phyloP scores from a whole-genome alignment of 2,329 filamentous ascomycete genomes.

The Monosporascus ibericus region DNA sequence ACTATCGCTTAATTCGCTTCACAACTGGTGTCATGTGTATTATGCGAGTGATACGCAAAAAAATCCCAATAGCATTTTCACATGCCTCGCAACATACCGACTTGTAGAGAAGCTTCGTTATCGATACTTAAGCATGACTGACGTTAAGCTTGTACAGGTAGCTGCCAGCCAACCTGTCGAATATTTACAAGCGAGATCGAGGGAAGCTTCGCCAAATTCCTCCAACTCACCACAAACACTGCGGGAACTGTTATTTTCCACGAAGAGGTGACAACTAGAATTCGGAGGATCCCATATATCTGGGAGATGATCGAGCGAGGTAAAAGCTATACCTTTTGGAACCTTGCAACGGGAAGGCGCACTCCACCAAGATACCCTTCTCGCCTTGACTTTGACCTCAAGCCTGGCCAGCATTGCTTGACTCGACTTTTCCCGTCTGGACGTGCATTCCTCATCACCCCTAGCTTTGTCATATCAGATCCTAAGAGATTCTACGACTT shows the following conservation, averaged over 20 bases:
- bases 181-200: conserved; percentile 20
- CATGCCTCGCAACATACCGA: no score
- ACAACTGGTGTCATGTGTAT: no score
- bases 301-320: conserved; percentile 17
- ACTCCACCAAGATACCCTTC: conserved; percentile 27
- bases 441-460: conserved; percentile 40
- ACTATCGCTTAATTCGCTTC: no score
- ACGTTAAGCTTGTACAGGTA: conserved; percentile 11
- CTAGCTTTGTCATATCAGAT: conserved; percentile 43
- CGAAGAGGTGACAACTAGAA: conserved; percentile 16
- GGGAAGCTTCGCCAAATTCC: conserved; percentile 20
- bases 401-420: conserved; percentile 28
- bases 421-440: conserved; percentile 40
- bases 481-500: conserved; percentile 32
- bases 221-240: conserved; percentile 15
- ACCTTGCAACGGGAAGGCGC: conserved; percentile 19
- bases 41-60: no score
- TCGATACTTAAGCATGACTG: neutral
- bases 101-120: no score
- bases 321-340: conserved; percentile 22
- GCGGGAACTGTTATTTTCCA: conserved; percentile 26
- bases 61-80: no score
- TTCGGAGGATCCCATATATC: conserved; percentile 21
- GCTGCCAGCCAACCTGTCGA: conserved; percentile 18
- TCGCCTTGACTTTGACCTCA: conserved; percentile 5